These are phyloP conservation scores for Diaporthe ilicicola DNA, from an alignment of 2,329 filamentous ascomycete species.

Conservation along the genomic window DNA sequence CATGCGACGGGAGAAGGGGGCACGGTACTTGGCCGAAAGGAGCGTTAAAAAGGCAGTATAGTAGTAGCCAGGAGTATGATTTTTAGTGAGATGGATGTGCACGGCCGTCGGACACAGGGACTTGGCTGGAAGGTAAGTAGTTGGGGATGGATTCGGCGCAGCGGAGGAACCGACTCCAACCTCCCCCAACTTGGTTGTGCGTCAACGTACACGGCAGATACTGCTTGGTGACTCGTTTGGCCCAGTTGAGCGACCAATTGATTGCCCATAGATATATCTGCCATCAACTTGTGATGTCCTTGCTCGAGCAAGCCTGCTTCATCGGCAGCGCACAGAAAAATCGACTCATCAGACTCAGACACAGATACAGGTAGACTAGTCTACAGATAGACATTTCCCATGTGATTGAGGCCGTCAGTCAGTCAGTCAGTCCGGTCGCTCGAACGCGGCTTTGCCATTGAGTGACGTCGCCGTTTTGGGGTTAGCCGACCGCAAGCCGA, in stretches of 20 bases:
- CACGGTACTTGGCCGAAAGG: neutral
- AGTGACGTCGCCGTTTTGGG: conserved; percentile 33
- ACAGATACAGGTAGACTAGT: too few relatives aligned
- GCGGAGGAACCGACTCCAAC: conserved; percentile 24
- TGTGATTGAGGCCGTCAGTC: conserved; percentile 7
- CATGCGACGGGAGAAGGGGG: neutral
- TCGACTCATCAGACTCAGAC: neutral
- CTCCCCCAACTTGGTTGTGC: neutral
- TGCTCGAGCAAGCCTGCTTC: neutral
- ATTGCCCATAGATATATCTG: neutral
- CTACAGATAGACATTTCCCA: neutral
- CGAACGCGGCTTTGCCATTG: neutral
- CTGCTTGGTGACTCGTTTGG: neutral
- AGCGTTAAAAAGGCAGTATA: neutral
- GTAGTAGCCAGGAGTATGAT: neutral
- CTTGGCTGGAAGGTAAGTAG: conserved; percentile 4
- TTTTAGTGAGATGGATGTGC: neutral
- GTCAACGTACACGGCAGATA: neutral
- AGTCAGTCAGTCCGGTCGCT: neutral
- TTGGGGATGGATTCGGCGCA: conserved; percentile 31
- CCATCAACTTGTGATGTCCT: neutral
- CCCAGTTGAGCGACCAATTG: neutral
- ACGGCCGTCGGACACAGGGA: conserved; percentile 28
- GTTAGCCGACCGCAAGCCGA: conserved; percentile 33
- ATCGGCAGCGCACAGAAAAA: neutral